Percentiles rank a stretch among this genome's conserved stretches.
These are phyloP conservation scores for Fusarium sp. DNA, from an alignment of 2,329 filamentous ascomycete genomes.

Conservation along the genomic window DNA sequence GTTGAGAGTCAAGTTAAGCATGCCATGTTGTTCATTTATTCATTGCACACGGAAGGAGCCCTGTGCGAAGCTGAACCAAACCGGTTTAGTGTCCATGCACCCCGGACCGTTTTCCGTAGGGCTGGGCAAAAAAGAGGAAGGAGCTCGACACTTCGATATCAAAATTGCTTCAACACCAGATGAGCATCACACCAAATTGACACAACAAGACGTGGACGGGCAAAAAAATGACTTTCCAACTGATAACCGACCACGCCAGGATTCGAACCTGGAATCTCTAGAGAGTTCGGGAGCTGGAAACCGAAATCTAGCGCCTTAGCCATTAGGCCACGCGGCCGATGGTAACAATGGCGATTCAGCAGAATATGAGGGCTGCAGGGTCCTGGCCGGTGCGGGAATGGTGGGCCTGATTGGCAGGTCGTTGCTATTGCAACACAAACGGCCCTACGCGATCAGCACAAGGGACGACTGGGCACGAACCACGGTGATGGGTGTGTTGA, in stretches of 20 bases:
- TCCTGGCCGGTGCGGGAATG: background rate
- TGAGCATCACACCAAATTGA: background rate
- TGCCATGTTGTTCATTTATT: background rate
- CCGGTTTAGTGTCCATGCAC: background rate
- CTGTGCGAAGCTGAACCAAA: background rate
- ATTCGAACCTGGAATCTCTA: constrained; percentile 61
- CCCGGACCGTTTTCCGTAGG: constrained; percentile 14
- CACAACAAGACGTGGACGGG: background rate
- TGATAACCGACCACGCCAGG: constrained; percentile 58
- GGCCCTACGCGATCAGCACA: background rate
- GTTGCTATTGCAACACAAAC: background rate
- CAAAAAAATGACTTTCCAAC: constrained; percentile 21
- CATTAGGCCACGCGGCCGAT: constrained; percentile 62
- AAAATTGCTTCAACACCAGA: constrained; percentile 1
- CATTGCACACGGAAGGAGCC: background rate
- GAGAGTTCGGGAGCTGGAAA: constrained; percentile 47
- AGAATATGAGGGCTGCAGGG: background rate
- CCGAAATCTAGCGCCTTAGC: constrained; percentile 63
- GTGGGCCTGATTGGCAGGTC: background rate
- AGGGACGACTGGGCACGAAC: too few species aligned
- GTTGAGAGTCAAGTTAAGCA: background rate
- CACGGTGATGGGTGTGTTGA: background rate
- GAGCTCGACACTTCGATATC: background rate
- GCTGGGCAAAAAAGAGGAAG: constrained; percentile 11
- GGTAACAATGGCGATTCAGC: background rate